Percentiles rank a stretch among this genome's conserved stretches.
phyloP scores from a whole-genome alignment of 2,329 filamentous ascomycete genomes.

The Fonsecaea nubica region DNA sequence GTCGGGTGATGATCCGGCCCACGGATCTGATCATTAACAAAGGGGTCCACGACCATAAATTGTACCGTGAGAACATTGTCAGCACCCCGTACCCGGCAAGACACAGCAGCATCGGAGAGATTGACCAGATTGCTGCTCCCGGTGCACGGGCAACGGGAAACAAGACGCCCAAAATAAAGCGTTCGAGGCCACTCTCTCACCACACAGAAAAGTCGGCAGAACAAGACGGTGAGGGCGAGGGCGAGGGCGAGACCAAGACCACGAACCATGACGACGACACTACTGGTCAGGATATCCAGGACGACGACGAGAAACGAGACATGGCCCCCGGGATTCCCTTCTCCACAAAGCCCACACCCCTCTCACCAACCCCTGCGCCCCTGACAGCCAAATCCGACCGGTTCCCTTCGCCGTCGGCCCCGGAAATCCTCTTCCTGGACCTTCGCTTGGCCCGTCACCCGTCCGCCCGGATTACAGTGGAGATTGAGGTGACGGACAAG shows the following conservation, averaged over 20 bases:
- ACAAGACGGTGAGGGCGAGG: conserved; percentile 8
- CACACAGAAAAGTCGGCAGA: conserved; percentile 20
- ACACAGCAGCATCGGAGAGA: conserved; percentile 32
- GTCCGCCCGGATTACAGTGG: conserved; percentile 23
- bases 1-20: conserved; percentile 40
- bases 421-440: conserved; percentile 39
- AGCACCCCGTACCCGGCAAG: conserved; percentile 40
- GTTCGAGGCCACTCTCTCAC: conserved; percentile 22
- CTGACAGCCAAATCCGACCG: conserved; percentile 31
- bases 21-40: conserved; percentile 37
- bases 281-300: conserved; percentile 1
- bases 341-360: conserved; percentile 21
- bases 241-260: neutral
- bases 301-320: conserved; percentile 14
- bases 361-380: neutral
- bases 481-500: conserved; percentile 36
- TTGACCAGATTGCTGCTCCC: conserved; percentile 15
- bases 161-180: conserved; percentile 9
- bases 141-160: neutral
- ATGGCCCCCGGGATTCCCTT: conserved; percentile 25
- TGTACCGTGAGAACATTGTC: conserved; percentile 39
- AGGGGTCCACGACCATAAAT: conserved; percentile 26
- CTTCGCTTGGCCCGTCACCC: conserved; percentile 37
- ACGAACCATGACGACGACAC: neutral
- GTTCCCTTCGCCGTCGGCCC: conserved; percentile 36